Percentiles rank a stretch among this genome's conserved stretches.
Conservation (phyloP, 2,329 filamentous ascomycete genomes). For the Colletotrichum cereale region DNA sequence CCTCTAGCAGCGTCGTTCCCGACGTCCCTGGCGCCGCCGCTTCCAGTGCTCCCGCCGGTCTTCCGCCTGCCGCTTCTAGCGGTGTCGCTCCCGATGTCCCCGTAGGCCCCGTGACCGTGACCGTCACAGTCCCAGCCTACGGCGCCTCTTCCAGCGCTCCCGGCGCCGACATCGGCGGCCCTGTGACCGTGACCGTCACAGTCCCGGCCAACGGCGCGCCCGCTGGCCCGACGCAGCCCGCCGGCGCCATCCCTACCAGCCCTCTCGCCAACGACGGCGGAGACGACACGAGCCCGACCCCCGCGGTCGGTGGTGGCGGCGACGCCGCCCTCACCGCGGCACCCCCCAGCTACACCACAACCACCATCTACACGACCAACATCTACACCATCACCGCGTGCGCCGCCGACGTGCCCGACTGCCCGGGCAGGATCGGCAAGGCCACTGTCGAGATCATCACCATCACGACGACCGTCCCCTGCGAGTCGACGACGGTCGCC, state of each 20-base stretch:
- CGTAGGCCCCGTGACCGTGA: background rate
- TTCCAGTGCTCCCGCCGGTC: background rate
- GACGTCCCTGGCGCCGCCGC: background rate
- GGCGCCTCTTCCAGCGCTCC: background rate
- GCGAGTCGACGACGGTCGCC: slow-evolving; percentile 21
- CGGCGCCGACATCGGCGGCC: background rate
- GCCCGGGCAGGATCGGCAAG: slow-evolving; percentile 10
- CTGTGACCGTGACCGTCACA: background rate
- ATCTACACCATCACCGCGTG: slow-evolving; percentile 39
- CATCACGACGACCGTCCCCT: slow-evolving; percentile 54
- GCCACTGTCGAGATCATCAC: slow-evolving; percentile 53
- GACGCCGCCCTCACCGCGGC: background rate
- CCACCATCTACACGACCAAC: slow-evolving; percentile 38
- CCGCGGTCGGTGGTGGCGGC: background rate
- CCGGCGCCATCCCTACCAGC: background rate
- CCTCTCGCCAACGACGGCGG: background rate
- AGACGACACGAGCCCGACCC: background rate
- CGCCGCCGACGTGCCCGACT: slow-evolving; percentile 29
- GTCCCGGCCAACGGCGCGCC: background rate
- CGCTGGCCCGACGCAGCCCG: background rate
- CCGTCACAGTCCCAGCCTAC: background rate
- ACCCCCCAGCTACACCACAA: slow-evolving; percentile 26
- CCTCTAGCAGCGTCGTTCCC: too few relatives aligned
- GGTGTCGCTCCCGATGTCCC: background rate
- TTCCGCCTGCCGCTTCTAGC: background rate